Evolutionary conservation across 768 basidiomycete genomes (phyloP).

Genomic region (Russula lepida): DNA sequence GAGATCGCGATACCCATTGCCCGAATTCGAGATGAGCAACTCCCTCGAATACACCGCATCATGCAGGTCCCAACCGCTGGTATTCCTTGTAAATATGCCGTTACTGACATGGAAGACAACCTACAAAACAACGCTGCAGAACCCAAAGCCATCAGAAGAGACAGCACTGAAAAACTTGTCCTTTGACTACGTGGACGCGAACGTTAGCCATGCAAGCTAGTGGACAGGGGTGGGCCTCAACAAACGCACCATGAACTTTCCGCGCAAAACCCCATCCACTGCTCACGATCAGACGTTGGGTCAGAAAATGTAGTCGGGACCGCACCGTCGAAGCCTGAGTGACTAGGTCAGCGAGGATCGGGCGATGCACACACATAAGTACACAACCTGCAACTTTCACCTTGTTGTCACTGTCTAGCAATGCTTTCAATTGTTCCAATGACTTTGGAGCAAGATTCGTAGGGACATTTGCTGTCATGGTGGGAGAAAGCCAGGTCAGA

Average conservation of each 20-base stretch:
- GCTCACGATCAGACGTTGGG: conserved; percentile 1
- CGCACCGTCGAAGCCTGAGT: conserved; percentile 61
- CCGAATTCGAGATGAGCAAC: conserved; percentile 81
- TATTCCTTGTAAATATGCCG: conserved; percentile 7
- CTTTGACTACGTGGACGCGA: conserved; percentile 52
- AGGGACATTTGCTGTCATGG: conserved; percentile 21
- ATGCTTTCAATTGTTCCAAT: conserved; percentile 45
- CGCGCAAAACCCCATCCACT: conserved; percentile 92
- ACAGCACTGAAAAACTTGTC: conserved; percentile 82
- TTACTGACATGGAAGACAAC: conserved; percentile 24
- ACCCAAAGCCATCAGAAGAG: conserved; percentile 78
- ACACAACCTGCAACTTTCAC: conserved; percentile 86
- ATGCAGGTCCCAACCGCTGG: conserved; percentile 87
- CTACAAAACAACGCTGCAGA: conserved; percentile 89
- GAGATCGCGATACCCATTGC: conserved; percentile 89
- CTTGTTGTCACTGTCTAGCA: conserved; percentile 61
- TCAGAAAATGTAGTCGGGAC: conserved; percentile 14
- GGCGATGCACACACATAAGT: conserved; percentile 23
- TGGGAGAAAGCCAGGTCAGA: not conserved
- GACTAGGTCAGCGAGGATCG: not conserved
- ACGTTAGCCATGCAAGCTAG: conserved; percentile 13
- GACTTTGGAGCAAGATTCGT: conserved; percentile 40
- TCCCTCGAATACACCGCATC: conserved; percentile 79
- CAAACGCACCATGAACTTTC: conserved; percentile 77
- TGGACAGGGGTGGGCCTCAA: not conserved